Evolutionary conservation across 2,329 filamentous ascomycete species (phyloP).

Genomic region (Orbilia javanica): DNA sequence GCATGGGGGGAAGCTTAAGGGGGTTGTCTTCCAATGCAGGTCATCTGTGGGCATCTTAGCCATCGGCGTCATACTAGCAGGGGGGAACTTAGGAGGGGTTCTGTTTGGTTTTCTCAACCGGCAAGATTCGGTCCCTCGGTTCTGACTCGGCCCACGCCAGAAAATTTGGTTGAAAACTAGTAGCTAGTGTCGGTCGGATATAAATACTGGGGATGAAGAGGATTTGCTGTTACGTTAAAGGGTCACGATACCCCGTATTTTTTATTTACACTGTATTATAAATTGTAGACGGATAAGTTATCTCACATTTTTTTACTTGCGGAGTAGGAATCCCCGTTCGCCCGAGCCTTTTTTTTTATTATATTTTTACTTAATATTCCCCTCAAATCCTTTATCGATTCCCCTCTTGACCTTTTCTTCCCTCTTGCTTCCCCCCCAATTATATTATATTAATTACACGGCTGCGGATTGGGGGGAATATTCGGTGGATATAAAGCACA

Average conservation of each 20-base stretch:
- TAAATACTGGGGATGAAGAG: background rate
- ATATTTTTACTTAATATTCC: background rate
- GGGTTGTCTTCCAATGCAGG: background rate
- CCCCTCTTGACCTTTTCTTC: background rate
- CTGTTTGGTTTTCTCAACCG: constrained; percentile 12
- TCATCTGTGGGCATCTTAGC: constrained; percentile 8
- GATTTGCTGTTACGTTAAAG: background rate
- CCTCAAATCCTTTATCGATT: background rate
- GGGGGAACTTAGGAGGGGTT: background rate
- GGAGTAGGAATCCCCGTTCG: constrained; percentile 7
- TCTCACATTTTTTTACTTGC: background rate
- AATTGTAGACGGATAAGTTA: background rate
- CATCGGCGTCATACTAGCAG: constrained; percentile 34
- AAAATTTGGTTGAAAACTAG: constrained; percentile 18
- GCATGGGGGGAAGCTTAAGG: background rate
- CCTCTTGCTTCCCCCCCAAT: too few relatives aligned
- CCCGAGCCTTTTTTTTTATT: constrained; percentile 9
- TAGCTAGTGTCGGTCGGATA: background rate
- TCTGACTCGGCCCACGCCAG: constrained; percentile 35
- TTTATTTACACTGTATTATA: background rate
- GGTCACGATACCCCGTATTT: constrained; percentile 9
- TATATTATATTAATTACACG: too few relatives aligned
- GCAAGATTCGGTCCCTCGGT: constrained; percentile 55
- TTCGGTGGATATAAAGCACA: too few relatives aligned
- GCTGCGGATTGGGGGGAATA: too few relatives aligned